A percentile compares a stretch with the other conserved stretches of the same genome.
phyloP scores from a whole-genome alignment of 1,284 basidiomycete genomes.

The Cryptococcus maquisensis region DNA sequence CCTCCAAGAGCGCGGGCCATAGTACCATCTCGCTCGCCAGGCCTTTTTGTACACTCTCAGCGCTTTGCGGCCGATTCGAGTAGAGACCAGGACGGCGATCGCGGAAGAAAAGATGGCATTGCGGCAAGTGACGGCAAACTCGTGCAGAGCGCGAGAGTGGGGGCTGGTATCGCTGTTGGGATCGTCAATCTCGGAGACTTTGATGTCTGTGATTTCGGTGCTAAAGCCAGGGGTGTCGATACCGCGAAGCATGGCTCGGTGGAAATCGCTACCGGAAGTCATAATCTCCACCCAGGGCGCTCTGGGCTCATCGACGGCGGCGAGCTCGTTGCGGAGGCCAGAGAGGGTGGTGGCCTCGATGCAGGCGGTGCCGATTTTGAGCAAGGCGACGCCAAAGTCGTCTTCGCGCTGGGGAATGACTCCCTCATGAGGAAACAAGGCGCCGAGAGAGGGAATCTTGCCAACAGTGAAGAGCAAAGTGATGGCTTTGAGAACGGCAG shows the following conservation, averaged over 20 bases:
- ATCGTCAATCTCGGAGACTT: conserved; percentile 31
- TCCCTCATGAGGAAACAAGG: conserved; percentile 42
- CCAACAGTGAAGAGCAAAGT: conserved; percentile 46
- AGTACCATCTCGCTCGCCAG: conserved; percentile 42
- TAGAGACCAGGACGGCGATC: conserved; percentile 24
- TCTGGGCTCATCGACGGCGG: conserved; percentile 22
- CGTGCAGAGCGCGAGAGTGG: conserved; percentile 23
- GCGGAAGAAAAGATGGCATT: conserved; percentile 14
- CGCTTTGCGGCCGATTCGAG: conserved; percentile 24
- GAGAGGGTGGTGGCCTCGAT: conserved; percentile 43
- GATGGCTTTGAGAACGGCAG: conserved; percentile 37
- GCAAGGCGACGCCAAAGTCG: conserved; percentile 44
- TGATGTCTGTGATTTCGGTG: conserved; percentile 39
- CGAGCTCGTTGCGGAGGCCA: conserved; percentile 44
- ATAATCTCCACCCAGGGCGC: conserved; percentile 39
- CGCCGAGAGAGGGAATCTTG: conserved; percentile 38
- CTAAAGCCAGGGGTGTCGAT: conserved; percentile 22
- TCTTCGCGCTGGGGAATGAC: conserved; percentile 37
- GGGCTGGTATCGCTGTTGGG: conserved; percentile 17
- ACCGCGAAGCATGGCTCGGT: conserved; percentile 16
- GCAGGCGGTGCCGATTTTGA: conserved; percentile 46
- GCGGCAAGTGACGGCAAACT: conserved; percentile 27
- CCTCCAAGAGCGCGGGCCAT: conserved; percentile 41
- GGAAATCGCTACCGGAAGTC: conserved; percentile 10
- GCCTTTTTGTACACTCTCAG: conserved; percentile 9